Percentiles rank a stretch among this genome's conserved stretches.
These are phyloP conservation scores for Orbilia oligospora DNA, from an alignment of 2,329 filamentous ascomycete species.

Conservation along the genomic window DNA sequence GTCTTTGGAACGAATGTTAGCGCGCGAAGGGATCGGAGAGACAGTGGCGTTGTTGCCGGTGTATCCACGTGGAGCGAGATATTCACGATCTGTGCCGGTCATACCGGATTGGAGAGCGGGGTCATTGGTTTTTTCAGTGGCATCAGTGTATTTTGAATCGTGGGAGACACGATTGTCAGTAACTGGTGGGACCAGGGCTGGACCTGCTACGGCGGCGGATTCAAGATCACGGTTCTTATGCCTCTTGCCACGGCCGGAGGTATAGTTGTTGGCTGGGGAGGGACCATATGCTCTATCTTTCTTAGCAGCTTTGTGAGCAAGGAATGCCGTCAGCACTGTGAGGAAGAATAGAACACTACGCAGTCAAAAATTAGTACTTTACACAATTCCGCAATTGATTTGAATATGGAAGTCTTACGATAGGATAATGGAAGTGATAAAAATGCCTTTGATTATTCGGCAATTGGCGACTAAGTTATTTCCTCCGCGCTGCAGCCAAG, in stretches of 20 bases:
- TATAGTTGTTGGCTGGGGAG: slow-evolving; percentile 60
- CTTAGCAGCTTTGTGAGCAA: slow-evolving; percentile 54
- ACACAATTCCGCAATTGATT: not conserved
- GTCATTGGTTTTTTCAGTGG: slow-evolving; percentile 49
- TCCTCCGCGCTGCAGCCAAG: slow-evolving; percentile 48
- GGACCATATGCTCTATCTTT: slow-evolving; percentile 61
- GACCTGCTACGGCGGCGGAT: slow-evolving; percentile 33
- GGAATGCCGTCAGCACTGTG: slow-evolving; percentile 48
- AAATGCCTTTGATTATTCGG: slow-evolving; percentile 48
- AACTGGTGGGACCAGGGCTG: slow-evolving; percentile 44
- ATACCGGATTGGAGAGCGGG: slow-evolving; percentile 40
- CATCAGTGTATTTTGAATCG: slow-evolving; percentile 58
- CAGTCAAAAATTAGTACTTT: slow-evolving; percentile 12
- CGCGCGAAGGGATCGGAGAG: slow-evolving; percentile 24
- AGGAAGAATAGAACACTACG: slow-evolving; percentile 55
- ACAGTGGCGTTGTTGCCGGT: slow-evolving; percentile 30
- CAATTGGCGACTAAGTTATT: slow-evolving; percentile 36
- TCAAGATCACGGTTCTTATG: slow-evolving; percentile 43
- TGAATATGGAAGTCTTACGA: slow-evolving; percentile 13
- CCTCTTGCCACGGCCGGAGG: slow-evolving; percentile 48
- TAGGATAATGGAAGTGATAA: slow-evolving; percentile 46
- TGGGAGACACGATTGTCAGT: slow-evolving; percentile 46
- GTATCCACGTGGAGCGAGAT: slow-evolving; percentile 55
- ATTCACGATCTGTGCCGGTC: slow-evolving; percentile 40
- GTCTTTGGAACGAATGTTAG: slow-evolving; percentile 41